Evolutionary conservation across 257 asterid species (phyloP).

Genomic region (Osmanthus fragrans): DNA sequence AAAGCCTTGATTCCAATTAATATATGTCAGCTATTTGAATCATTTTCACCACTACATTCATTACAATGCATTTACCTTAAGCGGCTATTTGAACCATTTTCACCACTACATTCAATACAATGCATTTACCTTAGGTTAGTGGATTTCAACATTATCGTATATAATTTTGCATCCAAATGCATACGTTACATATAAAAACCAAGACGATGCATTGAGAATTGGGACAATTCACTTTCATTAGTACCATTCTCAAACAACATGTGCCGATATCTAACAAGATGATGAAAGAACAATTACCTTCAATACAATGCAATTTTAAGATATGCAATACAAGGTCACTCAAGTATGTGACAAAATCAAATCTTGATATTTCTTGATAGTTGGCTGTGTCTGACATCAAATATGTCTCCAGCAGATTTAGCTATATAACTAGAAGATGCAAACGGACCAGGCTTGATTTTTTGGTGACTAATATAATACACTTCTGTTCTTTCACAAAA

Average conservation of each 20-base stretch:
- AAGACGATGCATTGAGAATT: too few species aligned
- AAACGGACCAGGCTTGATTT: constrained; percentile 27
- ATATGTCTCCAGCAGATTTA: constrained; percentile 22
- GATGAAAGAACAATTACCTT: neutral
- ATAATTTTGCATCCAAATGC: neutral
- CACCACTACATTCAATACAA: too few species aligned
- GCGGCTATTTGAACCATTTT: too few species aligned
- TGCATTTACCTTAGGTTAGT: too few species aligned
- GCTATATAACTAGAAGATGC: constrained; percentile 36
- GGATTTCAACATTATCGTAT: neutral
- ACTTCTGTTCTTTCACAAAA: neutral
- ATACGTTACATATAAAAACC: neutral
- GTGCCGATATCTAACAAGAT: neutral
- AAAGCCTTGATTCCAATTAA: too few species aligned
- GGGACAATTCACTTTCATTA: neutral
- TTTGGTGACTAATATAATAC: constrained; percentile 12
- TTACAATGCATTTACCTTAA: too few species aligned
- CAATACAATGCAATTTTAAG: constrained; percentile 14
- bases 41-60: too few species aligned
- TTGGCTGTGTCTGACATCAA: constrained; percentile 27
- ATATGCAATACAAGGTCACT: constrained; percentile 6
- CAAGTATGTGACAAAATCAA: neutral
- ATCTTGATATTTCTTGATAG: constrained; percentile 36
- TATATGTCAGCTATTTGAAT: too few species aligned
- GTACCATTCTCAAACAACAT: neutral